A percentile compares a stretch with the other conserved stretches of the same genome.
Evolutionary conservation across 306 rosid species (phyloP).

Genomic region (Dalbergia cultrata): DNA sequence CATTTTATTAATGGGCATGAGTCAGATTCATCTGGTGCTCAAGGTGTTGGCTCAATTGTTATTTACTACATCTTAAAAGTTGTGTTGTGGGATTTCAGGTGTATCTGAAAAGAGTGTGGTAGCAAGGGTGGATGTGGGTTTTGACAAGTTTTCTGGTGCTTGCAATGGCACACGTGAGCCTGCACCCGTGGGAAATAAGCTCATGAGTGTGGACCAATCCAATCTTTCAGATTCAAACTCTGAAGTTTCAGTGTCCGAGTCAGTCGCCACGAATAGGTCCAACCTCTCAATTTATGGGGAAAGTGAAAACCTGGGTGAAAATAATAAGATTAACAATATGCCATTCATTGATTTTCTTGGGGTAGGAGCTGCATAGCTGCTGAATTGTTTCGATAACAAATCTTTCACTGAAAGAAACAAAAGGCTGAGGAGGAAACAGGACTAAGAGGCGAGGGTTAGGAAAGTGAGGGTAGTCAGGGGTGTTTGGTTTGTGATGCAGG

Average conservation of each 20-base stretch:
- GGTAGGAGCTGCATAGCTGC: conserved; percentile 66
- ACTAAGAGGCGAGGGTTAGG: conserved; percentile 12
- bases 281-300: conserved; percentile 57
- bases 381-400: conserved; percentile 3
- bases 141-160: conserved; percentile 45
- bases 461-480: conserved; percentile 40
- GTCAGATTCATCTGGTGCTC: too few relatives aligned
- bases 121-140: conserved; percentile 31
- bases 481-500: conserved; percentile 35
- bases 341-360: conserved; percentile 95
- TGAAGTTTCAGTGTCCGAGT: conserved; percentile 76
- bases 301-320: conserved; percentile 46
- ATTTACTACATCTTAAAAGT: not conserved
- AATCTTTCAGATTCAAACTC: conserved; percentile 81
- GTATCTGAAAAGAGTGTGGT: conserved; percentile 26
- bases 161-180: conserved; percentile 23
- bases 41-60: not conserved
- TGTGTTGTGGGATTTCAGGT: conserved; percentile 51
- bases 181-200: conserved; percentile 32
- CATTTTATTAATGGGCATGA: too few relatives aligned
- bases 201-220: conserved; percentile 55
- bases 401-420: conserved; percentile 15
- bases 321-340: conserved; percentile 42
- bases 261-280: conserved; percentile 64
- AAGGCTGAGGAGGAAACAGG: conserved; percentile 14